A percentile compares a stretch with the other conserved stretches of the same genome.
Conservation (phyloP, 2,329 filamentous ascomycete genomes). For the Uncinocarpus reesii region DNA sequence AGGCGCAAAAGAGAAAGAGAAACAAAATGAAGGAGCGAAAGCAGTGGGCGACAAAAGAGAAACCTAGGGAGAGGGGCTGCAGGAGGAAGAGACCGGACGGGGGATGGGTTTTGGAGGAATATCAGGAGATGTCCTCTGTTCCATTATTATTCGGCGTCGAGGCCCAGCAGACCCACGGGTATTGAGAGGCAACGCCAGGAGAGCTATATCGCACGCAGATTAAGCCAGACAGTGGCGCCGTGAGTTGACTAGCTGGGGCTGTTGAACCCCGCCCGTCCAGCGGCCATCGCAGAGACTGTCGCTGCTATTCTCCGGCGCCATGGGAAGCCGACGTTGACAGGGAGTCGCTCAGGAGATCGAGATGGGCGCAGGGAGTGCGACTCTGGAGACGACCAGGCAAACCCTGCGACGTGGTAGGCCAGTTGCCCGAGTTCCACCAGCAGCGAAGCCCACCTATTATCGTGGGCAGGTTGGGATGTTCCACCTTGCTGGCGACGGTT, state of each 20-base stretch:
- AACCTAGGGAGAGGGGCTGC: too few species aligned
- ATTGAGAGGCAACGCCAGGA: conserved; percentile 2
- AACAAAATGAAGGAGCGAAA: too few species aligned
- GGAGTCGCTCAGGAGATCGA: background rate
- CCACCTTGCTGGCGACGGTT: conserved; percentile 7
- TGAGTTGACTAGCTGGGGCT: conserved; percentile 1
- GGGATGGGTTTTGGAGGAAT: too few species aligned
- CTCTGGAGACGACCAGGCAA: conserved; percentile 1
- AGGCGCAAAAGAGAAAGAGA: too few species aligned
- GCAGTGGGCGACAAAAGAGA: too few species aligned
- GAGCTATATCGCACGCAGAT: too few species aligned
- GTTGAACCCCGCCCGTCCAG: conserved; percentile 4
- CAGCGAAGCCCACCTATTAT: conserved; percentile 11
- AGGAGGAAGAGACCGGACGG: too few species aligned
- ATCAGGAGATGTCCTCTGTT: too few species aligned
- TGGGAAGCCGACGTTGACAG: background rate
- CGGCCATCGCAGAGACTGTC: background rate
- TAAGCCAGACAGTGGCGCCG: background rate
- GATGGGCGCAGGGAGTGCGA: background rate
- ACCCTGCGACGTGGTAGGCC: conserved; percentile 15
- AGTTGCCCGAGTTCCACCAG: conserved; percentile 10
- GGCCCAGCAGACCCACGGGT: conserved; percentile 1
- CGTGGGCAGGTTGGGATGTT: conserved; percentile 3
- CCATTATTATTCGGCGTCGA: too few species aligned
- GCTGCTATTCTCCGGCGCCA: background rate